Percentiles rank a stretch among this genome's conserved stretches.
Evolutionary conservation across 257 asterid genomes (phyloP).

Genomic region (Thymus quinquecostatus): DNA sequence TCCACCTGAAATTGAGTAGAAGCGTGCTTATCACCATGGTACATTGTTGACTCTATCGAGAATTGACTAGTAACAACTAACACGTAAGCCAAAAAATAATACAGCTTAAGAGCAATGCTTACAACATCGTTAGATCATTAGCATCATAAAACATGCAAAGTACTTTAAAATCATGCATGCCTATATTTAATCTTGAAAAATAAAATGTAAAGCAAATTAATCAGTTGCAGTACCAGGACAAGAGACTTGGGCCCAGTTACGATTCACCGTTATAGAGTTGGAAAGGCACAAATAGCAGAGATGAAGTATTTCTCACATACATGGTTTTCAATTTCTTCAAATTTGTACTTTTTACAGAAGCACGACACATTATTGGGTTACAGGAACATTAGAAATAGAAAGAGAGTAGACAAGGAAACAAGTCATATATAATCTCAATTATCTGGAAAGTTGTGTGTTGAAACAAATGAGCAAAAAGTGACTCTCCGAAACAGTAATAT

Average conservation of each 20-base stretch:
- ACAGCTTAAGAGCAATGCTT: constrained; percentile 13
- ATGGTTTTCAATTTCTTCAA: neutral
- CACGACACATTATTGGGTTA: neutral
- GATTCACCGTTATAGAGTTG: neutral
- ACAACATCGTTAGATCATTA: constrained; percentile 2
- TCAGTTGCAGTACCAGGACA: constrained; percentile 7
- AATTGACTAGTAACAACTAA: constrained; percentile 23
- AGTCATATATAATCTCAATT: neutral
- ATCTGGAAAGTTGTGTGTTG: constrained; percentile 16
- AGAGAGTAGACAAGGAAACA: constrained; percentile 18
- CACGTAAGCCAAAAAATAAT: constrained; percentile 3
- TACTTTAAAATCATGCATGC: constrained; percentile 5
- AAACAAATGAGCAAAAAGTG: constrained; percentile 6
- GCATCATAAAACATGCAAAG: neutral
- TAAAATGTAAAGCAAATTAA: neutral
- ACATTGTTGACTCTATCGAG: constrained; percentile 4
- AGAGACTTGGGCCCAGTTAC: constrained; percentile 6
- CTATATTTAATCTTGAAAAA: neutral
- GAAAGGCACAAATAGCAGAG: neutral
- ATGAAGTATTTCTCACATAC: constrained; percentile 11
- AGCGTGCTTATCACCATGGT: constrained; percentile 25
- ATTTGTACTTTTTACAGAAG: neutral
- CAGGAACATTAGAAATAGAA: neutral
- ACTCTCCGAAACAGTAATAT: neutral
- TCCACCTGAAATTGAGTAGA: constrained; percentile 70